Percentiles rank a stretch among this genome's conserved stretches.
Evolutionary conservation across 176 grass and related monocot species (phyloP).

Genomic region (Melocanna baccifera): DNA sequence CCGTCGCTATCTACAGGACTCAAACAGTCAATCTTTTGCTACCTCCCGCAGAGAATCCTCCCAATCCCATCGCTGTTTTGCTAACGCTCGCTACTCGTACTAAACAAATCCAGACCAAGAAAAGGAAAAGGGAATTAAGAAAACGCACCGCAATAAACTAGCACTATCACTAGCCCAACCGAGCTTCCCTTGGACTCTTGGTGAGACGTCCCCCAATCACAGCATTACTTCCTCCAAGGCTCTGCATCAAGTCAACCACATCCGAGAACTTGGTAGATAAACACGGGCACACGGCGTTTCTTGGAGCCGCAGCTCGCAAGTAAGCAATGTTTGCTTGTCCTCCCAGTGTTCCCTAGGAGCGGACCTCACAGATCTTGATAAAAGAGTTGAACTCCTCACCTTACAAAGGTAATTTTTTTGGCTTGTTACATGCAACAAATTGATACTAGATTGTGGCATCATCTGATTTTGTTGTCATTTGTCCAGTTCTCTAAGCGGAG

Average conservation of each 20-base stretch:
- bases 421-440: background rate
- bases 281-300: background rate
- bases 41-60: too few species aligned
- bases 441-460: background rate
- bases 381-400: background rate
- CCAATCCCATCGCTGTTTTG: too few species aligned
- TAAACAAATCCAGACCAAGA: too few species aligned
- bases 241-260: background rate
- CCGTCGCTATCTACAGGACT: too few species aligned
- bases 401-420: background rate
- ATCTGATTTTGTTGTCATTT: background rate
- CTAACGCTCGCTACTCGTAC: too few species aligned
- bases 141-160: too few species aligned
- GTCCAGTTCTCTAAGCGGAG: background rate
- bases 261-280: background rate
- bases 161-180: background rate
- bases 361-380: slow-evolving; percentile 3
- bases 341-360: background rate
- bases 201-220: background rate
- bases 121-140: too few species aligned
- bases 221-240: background rate
- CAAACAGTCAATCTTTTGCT: too few species aligned
- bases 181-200: background rate
- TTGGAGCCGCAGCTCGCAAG: background rate
- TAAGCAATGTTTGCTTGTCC: background rate